A percentile compares a stretch with the other conserved stretches of the same genome.
Conservation (phyloP, 495 filamentous ascomycete genomes). For the Penicillium odoratum region DNA sequence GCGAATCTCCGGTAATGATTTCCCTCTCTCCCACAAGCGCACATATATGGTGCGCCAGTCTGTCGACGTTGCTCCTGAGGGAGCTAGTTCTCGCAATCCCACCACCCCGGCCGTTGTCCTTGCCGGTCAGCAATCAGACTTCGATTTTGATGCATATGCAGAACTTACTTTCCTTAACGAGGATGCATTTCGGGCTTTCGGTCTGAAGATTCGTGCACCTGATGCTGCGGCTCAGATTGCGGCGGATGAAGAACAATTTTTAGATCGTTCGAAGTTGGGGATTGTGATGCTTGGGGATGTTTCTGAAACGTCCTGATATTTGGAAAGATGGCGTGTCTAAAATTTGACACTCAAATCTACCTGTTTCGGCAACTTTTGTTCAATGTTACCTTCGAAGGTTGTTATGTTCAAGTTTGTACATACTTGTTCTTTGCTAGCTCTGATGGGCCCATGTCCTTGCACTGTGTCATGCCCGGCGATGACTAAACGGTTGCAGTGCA, state of each 20-base stretch:
- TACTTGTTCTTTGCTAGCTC: too few relatives aligned
- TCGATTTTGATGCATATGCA: conserved; percentile 40
- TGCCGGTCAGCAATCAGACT: conserved; percentile 36
- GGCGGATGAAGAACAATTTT: conserved; percentile 35
- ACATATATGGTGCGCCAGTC: conserved; percentile 22
- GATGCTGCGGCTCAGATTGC: conserved; percentile 25
- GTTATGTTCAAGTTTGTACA: too few relatives aligned
- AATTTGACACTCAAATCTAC: too few relatives aligned
- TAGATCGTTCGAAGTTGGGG: conserved; percentile 28
- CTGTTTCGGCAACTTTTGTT: background rate
- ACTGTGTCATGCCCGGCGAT: too few relatives aligned
- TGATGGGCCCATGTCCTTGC: too few relatives aligned
- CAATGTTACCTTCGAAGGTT: too few relatives aligned
- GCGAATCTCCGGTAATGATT: conserved; percentile 14
- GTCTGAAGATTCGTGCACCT: conserved; percentile 23
- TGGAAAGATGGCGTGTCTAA: background rate
- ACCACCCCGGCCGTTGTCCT: conserved; percentile 32
- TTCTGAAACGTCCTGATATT: conserved; percentile 7
- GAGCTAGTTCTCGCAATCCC: conserved; percentile 18
- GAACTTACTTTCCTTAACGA: conserved; percentile 37
- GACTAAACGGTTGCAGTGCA: too few relatives aligned
- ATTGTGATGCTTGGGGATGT: conserved; percentile 31
- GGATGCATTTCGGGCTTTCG: conserved; percentile 29
- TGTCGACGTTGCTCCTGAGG: conserved; percentile 15
- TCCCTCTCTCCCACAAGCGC: conserved; percentile 26